These are phyloP conservation scores for Kodamaea fukazawae DNA, from an alignment of 805 yeast species.

Conservation along the genomic window DNA sequence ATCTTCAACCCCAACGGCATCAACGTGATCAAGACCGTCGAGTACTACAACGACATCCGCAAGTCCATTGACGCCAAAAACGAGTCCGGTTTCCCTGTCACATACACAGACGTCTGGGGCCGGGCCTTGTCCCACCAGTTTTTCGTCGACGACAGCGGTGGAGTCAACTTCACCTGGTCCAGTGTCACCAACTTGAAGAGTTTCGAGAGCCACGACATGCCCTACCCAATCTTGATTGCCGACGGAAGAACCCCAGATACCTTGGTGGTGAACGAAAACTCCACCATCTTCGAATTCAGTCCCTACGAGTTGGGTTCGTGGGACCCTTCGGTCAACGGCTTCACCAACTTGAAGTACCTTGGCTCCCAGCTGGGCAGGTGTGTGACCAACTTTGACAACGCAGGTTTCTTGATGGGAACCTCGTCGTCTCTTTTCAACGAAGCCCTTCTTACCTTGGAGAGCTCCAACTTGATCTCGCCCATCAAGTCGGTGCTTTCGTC, in stretches of 20 bases:
- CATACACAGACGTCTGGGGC: slow-evolving; percentile 44
- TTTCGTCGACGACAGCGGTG: slow-evolving; percentile 24
- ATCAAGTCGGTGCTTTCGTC: slow-evolving; percentile 23
- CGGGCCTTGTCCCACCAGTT: slow-evolving; percentile 38
- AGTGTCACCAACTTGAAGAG: slow-evolving; percentile 20
- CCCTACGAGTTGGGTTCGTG: slow-evolving; percentile 43
- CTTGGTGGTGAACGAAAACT: slow-evolving; percentile 53
- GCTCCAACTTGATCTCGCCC: slow-evolving; percentile 20
- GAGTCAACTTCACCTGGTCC: slow-evolving; percentile 25
- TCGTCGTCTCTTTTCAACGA: slow-evolving; percentile 39
- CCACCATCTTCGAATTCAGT: slow-evolving; percentile 51
- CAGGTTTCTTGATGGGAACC: slow-evolving; percentile 41
- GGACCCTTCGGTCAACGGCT: slow-evolving; percentile 37
- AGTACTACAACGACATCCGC: slow-evolving; percentile 43
- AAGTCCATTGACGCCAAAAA: slow-evolving; percentile 25
- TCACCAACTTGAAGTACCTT: slow-evolving; percentile 28
- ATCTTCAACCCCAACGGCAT: slow-evolving; percentile 63
- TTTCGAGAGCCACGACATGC: slow-evolving; percentile 33
- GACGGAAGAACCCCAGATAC: slow-evolving; percentile 68
- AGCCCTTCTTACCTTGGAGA: slow-evolving; percentile 23
- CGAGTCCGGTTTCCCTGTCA: slow-evolving; percentile 34
- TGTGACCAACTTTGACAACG: slow-evolving; percentile 33
- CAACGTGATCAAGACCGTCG: slow-evolving; percentile 49
- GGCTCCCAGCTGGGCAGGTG: slow-evolving; percentile 26
- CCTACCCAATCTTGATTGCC: slow-evolving; percentile 39